A percentile compares a stretch with the other conserved stretches of the same genome.
Conservation (phyloP, 1,284 basidiomycete genomes). For the Rhodofomes roseus region DNA sequence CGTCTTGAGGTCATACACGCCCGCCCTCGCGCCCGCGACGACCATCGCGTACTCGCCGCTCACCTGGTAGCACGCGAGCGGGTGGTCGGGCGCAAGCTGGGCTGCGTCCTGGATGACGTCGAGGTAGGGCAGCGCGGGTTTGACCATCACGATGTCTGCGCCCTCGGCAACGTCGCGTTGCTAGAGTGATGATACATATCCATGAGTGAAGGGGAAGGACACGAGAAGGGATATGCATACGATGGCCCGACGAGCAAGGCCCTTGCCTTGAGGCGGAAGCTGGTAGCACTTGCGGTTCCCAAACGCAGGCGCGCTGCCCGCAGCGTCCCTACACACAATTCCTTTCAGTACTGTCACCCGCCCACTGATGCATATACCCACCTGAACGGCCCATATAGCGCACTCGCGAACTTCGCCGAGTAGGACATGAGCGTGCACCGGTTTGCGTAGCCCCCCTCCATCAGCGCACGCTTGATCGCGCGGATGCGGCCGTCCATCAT, state of each 20-base stretch:
- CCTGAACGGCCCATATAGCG: slow-evolving; percentile 98
- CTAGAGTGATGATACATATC: slow-evolving; percentile 41
- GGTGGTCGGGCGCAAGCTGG: slow-evolving; percentile 79
- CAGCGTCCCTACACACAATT: slow-evolving; percentile 76
- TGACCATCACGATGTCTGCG: slow-evolving; percentile 99
- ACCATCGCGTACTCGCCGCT: slow-evolving; percentile 98
- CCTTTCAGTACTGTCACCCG: neutral
- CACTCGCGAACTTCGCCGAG: slow-evolving; percentile 97
- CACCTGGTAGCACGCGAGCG: slow-evolving; percentile 94
- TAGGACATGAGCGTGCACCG: slow-evolving; percentile 94
- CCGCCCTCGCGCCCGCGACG: slow-evolving; percentile 88
- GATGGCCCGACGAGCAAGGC: slow-evolving; percentile 91
- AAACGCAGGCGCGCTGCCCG: slow-evolving; percentile 91
- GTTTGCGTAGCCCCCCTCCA: slow-evolving; percentile 82
- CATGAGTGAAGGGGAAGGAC: neutral
- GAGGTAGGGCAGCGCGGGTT: slow-evolving; percentile 93
- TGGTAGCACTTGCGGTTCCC: slow-evolving; percentile 98
- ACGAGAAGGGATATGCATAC: slow-evolving; percentile 41
- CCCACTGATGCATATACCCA: slow-evolving; percentile 30
- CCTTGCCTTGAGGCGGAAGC: slow-evolving; percentile 85
- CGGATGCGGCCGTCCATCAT: slow-evolving; percentile 99
- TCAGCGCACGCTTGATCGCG: slow-evolving; percentile 84
- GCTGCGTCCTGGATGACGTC: slow-evolving; percentile 93
- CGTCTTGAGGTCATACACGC: slow-evolving; percentile 86
- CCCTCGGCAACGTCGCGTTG: slow-evolving; percentile 90